phyloP scores from a whole-genome alignment of 1,139 yeast genomes.

The Pneumocystis jirovecii region DNA sequence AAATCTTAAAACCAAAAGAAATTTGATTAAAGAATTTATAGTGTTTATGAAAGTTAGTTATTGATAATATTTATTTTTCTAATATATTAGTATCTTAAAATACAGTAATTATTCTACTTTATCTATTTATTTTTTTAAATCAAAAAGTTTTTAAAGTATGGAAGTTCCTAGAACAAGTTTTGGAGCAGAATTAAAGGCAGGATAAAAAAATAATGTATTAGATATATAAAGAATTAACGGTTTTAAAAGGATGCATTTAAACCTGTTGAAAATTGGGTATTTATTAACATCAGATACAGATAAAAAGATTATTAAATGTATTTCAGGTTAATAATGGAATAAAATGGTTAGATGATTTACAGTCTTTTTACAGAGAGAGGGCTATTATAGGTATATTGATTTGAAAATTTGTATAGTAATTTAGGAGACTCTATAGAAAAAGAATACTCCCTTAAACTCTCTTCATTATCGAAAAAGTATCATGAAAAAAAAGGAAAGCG shows the following conservation, averaged over 20 bases:
- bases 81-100: neutral
- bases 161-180: neutral
- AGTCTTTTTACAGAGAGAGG: constrained; percentile 69
- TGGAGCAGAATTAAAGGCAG: neutral
- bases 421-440: constrained; percentile 33
- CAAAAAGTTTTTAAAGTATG: neutral
- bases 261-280: constrained; percentile 12
- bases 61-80: too few species aligned
- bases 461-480: constrained; percentile 50
- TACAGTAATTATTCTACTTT: neutral
- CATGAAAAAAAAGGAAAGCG: constrained; percentile 62
- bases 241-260: constrained; percentile 12
- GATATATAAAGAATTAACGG: neutral
- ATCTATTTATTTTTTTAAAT: neutral
- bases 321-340: constrained; percentile 42
- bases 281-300: neutral
- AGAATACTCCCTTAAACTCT: constrained; percentile 61
- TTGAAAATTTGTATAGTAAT: neutral
- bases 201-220: neutral
- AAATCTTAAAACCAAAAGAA: neutral
- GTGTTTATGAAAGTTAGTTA: neutral
- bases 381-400: constrained; percentile 32
- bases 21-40: neutral
- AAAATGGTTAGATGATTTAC: constrained; percentile 63
- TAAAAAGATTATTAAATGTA: neutral